Base-by-base conservation (phyloP, 2,329 filamentous ascomycete species). In the Epichloe elymi region DNA sequence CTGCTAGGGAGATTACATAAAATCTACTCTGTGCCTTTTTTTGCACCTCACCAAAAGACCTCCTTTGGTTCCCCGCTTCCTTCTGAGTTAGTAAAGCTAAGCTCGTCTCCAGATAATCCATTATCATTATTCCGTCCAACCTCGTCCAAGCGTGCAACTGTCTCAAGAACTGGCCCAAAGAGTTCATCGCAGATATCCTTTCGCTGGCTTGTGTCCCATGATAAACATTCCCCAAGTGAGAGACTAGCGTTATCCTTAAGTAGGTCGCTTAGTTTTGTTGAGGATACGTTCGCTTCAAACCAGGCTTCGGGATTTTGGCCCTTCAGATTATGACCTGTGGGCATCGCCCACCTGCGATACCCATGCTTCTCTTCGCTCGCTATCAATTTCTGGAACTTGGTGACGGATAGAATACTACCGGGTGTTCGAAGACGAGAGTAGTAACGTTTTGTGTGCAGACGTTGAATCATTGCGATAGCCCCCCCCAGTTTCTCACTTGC, bases 81-180 rank as follows among this genome's bases (percentile, higher is more conserved):
- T 46, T 49, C 23, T 5, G 51, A 48, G 23, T 51, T 43, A 3
- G 37, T 40, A 14, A 51, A 48, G 7, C 11, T 14, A 5, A 42
- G 11, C 3, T 35, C 17, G 7, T 30, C 35, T 11, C 26, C 39
- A 17, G 35, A 52, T 40, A 59, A 53, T 0, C 53, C 56, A 26
- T 64, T 64, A 36, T 59, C 50, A 37, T 67, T 67, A 2, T 52
- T 55, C 4, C 44, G 36, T 0, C 66, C 66, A 12, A 67, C 54
- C 0, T 52, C 39, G 49, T 67, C 64, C 61, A 67, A 65, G n/a
- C 58, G 53, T 1, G 54, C 49, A 11, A 67, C 52, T 60, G 67
- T 65, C 2, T 51, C 54, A 5, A 67, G 37, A 0, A 61, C 63
- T 3, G 62, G 59, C 12, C 56, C 53, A 41, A 59, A 64, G 5